A percentile compares a stretch with the other conserved stretches of the same genome.
Conservation (phyloP, 306 rosid species). For the Begonia peltatifolia region DNA sequence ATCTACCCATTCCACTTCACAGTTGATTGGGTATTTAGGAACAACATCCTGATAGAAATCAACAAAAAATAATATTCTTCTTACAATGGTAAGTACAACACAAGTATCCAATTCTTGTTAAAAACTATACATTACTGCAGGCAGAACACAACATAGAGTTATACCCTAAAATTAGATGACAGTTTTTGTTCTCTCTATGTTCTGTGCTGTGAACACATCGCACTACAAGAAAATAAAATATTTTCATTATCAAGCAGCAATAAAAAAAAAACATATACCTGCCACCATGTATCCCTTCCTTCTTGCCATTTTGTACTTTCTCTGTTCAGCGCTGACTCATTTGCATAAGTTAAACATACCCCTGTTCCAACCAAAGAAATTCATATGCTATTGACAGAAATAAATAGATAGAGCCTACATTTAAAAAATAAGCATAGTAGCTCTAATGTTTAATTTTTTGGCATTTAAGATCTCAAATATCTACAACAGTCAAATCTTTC, state of each 20-base stretch:
- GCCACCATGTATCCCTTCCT: slow-evolving; percentile 97
- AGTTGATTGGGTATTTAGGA: slow-evolving; percentile 54
- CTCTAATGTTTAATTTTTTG: no score
- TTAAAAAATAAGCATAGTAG: no score
- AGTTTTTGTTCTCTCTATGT: no score
- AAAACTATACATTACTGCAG: neutral
- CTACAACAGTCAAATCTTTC: no score
- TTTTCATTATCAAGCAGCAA: neutral
- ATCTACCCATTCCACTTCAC: slow-evolving; percentile 97
- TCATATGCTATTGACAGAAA: no score
- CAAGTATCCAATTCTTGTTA: slow-evolving; percentile 9
- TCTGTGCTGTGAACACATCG: slow-evolving; percentile 1
- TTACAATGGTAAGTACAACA: slow-evolving; percentile 6
- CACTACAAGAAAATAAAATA: neutral
- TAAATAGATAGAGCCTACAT: no score
- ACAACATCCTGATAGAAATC: slow-evolving; percentile 50
- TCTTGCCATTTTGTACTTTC: slow-evolving; percentile 61
- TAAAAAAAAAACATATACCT: slow-evolving; percentile 41
- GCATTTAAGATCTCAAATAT: no score
- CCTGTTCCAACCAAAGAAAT: slow-evolving; percentile 21
- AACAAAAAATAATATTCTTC: neutral
- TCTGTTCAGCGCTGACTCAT: slow-evolving; percentile 49
- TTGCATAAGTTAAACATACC: slow-evolving; percentile 63
- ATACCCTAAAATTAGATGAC: no score
- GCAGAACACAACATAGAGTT: no score